These are phyloP conservation scores for Aureobasidium lini DNA, from an alignment of 2,329 filamentous ascomycete species.

Conservation along the genomic window DNA sequence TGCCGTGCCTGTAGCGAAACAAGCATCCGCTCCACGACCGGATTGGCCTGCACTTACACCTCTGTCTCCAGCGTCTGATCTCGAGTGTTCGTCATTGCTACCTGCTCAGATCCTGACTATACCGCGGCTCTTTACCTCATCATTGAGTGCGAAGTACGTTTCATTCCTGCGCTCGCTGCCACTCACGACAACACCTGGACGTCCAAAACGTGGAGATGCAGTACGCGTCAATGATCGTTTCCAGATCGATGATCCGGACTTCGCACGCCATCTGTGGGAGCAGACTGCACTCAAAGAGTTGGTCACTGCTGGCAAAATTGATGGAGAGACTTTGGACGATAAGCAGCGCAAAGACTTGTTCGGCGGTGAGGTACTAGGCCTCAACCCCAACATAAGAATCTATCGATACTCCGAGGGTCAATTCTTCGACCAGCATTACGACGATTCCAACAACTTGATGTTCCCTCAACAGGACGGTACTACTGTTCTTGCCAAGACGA, in stretches of 20 bases:
- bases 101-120: slow-evolving; percentile 64
- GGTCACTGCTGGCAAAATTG: slow-evolving; percentile 31
- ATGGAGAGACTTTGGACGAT: slow-evolving; percentile 24
- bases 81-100: slow-evolving; percentile 52
- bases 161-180: slow-evolving; percentile 64
- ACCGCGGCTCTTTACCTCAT: slow-evolving; percentile 65
- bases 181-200: slow-evolving; percentile 67
- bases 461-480: slow-evolving; percentile 43
- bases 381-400: slow-evolving; percentile 82
- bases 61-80: slow-evolving; percentile 56
- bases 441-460: slow-evolving; percentile 71
- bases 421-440: slow-evolving; percentile 90
- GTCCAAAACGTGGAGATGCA: slow-evolving; percentile 72
- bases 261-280: slow-evolving; percentile 70
- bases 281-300: slow-evolving; percentile 66
- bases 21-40: slow-evolving; percentile 26
- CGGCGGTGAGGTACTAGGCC: slow-evolving; percentile 73
- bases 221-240: slow-evolving; percentile 84
- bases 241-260: slow-evolving; percentile 67
- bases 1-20: slow-evolving; percentile 1
- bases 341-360: slow-evolving; percentile 44
- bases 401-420: slow-evolving; percentile 82
- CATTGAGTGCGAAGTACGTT: slow-evolving; percentile 68
- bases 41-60: slow-evolving; percentile 70
- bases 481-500: slow-evolving; percentile 57